These are phyloP conservation scores for Trichosporon sp. DNA, from an alignment of 1,284 basidiomycete species.

Conservation along the genomic window DNA sequence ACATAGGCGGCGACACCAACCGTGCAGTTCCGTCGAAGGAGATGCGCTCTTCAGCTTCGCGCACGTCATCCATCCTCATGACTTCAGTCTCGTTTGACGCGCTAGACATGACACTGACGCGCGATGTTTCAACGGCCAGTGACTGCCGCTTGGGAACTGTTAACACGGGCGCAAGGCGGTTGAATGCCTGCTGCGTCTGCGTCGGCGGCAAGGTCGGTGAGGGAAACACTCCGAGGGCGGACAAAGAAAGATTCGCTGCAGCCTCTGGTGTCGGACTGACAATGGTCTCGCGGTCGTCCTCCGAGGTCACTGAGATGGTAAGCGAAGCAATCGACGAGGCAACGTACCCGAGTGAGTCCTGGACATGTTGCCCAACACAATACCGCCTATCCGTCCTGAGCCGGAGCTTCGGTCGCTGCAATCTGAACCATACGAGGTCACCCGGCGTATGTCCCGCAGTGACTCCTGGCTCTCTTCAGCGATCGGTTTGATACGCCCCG, in stretches of 20 bases:
- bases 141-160: conserved; percentile 9
- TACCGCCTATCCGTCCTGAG: not conserved
- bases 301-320: not conserved
- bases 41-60: not conserved
- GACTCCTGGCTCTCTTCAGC: not conserved
- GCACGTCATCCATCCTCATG: not conserved
- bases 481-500: not conserved
- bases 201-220: not conserved
- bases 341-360: not conserved
- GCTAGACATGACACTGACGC: conserved; percentile 4
- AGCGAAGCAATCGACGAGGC: not conserved
- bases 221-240: conserved; percentile 1
- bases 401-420: not conserved
- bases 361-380: not conserved
- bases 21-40: not conserved
- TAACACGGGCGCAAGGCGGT: not conserved
- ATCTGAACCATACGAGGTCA: not conserved
- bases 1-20: not conserved
- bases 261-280: not conserved
- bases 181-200: not conserved
- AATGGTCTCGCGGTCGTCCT: not conserved
- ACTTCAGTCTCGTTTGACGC: not conserved
- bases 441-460: not conserved
- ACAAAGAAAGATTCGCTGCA: not conserved
- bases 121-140: conserved; percentile 4